Evolutionary conservation across 768 basidiomycete genomes (phyloP).

Genomic region (Boletus eberwhitei): DNA sequence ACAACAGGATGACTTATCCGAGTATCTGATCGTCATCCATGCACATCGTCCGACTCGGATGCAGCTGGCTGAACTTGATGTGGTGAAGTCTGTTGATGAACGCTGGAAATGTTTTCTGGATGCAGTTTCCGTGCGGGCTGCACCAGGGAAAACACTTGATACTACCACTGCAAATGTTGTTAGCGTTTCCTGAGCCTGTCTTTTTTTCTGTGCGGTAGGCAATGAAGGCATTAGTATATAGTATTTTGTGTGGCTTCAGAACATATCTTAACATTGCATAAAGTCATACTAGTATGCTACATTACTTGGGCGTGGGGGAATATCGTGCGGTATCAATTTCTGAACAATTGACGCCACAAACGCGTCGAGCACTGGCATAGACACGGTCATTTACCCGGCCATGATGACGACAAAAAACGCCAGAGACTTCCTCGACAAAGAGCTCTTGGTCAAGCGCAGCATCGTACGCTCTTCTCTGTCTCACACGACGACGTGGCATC

Average conservation of each 20-base stretch:
- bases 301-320: neutral
- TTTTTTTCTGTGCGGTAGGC: neutral
- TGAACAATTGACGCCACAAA: conserved; percentile 5
- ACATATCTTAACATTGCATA: no score
- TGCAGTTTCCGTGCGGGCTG: conserved; percentile 11
- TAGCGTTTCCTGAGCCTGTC: neutral
- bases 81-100: conserved; percentile 10
- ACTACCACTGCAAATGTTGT: neutral
- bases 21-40: conserved; percentile 45
- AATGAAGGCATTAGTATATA: neutral
- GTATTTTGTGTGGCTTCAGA: neutral
- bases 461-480: conserved; percentile 33
- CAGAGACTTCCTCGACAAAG: conserved; percentile 44
- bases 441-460: conserved; percentile 42
- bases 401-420: conserved; percentile 30
- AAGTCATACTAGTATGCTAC: no score
- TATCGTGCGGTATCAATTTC: neutral
- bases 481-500: neutral
- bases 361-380: conserved; percentile 2
- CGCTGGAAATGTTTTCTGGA: conserved; percentile 21
- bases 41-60: conserved; percentile 47
- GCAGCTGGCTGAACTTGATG: conserved; percentile 36
- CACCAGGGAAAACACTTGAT: neutral
- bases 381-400: neutral
- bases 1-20: conserved; percentile 43